These are phyloP conservation scores for Dryadomyces sulphureus DNA, from an alignment of 2,329 filamentous ascomycete genomes.

Conservation along the genomic window DNA sequence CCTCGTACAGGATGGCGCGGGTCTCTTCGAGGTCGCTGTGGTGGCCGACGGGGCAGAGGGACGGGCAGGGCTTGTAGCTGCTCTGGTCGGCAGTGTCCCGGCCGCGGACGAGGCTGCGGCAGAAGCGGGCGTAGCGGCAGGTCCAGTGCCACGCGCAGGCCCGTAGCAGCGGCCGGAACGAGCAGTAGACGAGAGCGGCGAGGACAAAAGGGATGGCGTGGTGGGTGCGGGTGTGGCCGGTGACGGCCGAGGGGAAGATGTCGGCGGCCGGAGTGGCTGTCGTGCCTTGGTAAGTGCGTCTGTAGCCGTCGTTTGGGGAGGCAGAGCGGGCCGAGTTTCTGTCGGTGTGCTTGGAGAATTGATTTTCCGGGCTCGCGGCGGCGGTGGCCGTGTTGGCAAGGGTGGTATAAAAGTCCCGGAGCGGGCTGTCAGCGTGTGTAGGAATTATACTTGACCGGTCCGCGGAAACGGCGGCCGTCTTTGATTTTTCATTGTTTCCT, in stretches of 20 bases:
- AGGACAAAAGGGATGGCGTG: background rate
- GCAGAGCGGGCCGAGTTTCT: no score
- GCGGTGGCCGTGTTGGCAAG: no score
- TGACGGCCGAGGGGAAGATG: background rate
- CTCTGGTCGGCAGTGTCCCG: background rate
- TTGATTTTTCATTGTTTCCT: no score
- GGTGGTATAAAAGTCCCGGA: no score
- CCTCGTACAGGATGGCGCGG: background rate
- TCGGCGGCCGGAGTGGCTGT: background rate
- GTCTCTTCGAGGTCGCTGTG: background rate
- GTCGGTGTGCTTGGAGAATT: no score
- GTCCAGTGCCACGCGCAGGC: background rate
- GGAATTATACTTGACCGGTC: no score
- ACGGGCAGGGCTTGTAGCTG: background rate
- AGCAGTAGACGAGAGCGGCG: background rate
- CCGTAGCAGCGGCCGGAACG: background rate
- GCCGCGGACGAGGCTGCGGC: background rate
- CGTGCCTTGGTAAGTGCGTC: no score
- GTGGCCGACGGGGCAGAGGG: background rate
- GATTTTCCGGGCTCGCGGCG: no score
- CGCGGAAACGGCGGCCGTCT: no score
- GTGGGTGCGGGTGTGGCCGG: background rate
- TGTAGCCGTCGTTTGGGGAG: no score
- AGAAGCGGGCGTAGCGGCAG: background rate
- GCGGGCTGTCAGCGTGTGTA: no score